Evolutionary conservation across 345 rosid genomes (phyloP), one percentile per base, ranked within the genome.

Genomic region (Gossypium stocksii): DNA sequence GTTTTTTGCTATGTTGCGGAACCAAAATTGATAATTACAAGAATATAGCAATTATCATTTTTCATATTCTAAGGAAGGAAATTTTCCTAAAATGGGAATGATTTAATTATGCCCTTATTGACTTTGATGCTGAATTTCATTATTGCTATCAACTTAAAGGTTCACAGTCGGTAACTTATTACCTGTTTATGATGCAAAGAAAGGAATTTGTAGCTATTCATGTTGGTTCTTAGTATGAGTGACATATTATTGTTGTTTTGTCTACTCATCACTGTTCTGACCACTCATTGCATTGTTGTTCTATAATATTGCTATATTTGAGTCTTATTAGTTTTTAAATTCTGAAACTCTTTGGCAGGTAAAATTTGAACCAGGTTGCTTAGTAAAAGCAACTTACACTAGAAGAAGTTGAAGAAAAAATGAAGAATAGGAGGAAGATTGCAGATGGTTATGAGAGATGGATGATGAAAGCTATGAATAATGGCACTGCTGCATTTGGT

Each of bases 331-430:
- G 22, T 38, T 34, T 15, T 6, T 16, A 3, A 29, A 23, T 59
- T 7, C 11, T 72, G 44, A 54, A 3, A 46, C 51, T 56, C 52
- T 71, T 74, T 16, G 63, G 68, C 76, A 90, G 93, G 97, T 92
- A 84, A 78, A 90, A 90, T 77, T 92, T 92, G 77, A 90, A 88
- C 86, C 93, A 95, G 87, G 93, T 93, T 80, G 97, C 96, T 9
- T 98, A 93, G 69, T 95, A 95, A 84, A 95, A 95, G 83, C 97
- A 93, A 75, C 97, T 95, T 68, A 95, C 99, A 1, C 78, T 95
- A 80, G 99, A 95, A 83, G 99, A 95, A 83, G 99, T 97, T 1
- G 98, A 95, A 79, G 99, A 93, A 87, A 95, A 93, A 87, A 95
- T 95, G 93, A 90, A 76, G 85, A 95, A 93, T 57, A 83, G 98